Percentiles rank a stretch among this genome's conserved stretches.
Conservation (phyloP, 129 eudicot genomes). For the sunflower (Helianthus annuus) region DNA sequence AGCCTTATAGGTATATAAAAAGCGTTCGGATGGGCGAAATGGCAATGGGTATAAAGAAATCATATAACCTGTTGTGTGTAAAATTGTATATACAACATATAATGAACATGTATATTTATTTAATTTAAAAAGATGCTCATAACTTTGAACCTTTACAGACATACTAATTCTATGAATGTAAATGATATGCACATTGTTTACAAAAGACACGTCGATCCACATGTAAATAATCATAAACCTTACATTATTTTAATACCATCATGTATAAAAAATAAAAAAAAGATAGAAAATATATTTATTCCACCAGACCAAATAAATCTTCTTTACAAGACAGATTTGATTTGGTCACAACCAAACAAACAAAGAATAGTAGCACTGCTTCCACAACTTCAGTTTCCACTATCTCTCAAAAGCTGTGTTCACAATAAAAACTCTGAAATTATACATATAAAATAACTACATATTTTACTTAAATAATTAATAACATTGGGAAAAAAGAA, state of each 20-base stretch:
- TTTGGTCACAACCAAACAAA: constrained; percentile 32
- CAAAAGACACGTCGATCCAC: not conserved
- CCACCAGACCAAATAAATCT: constrained; percentile 19
- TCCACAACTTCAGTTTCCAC: constrained; percentile 41
- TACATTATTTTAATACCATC: not conserved
- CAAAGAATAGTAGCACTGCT: constrained; percentile 29
- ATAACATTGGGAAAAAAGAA: constrained; percentile 13
- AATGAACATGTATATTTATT: no score
- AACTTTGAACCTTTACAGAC: no score
- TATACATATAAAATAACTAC: not conserved
- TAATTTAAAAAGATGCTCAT: no score
- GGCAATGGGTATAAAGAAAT: no score
- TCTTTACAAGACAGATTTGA: not conserved
- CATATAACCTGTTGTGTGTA: no score
- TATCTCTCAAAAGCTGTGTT: constrained; percentile 44
- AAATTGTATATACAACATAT: no score
- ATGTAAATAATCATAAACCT: not conserved
- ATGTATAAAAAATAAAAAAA: not conserved
- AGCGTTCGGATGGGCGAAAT: no score
- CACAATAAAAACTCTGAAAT: constrained; percentile 19
- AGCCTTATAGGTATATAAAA: no score
- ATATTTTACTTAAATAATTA: not conserved
- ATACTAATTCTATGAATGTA: no score
- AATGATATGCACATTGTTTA: not conserved
- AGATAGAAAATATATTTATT: not conserved